Base-by-base conservation (phyloP, 306 rosid genomes). In the Trichosanthes cucumerina region DNA sequence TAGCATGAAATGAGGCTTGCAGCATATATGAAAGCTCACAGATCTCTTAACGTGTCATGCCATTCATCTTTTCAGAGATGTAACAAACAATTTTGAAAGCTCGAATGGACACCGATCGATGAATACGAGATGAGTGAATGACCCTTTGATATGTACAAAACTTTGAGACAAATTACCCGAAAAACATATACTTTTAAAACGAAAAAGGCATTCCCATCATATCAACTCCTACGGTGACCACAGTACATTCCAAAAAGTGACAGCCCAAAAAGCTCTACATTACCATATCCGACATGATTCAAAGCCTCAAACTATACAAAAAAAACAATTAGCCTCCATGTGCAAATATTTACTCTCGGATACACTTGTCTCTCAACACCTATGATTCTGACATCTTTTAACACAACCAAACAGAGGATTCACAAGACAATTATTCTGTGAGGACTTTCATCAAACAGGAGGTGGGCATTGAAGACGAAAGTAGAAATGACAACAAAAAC, bases 171-270 rank as follows among this genome's bases (percentile, higher is more conserved):
- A 53, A 73, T 73, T 49, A 72, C 58, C 59, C 58, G 62, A 41
- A 49, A 73, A 49, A 73, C 78, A 73, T 50, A 49, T 49, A 50
- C 44, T 44, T 49, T 12, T 47, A 47, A 73, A 49, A 28, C 2
- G 38, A 73, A 73, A 72, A 73, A 49, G n/a, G n/a, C 24, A 15
- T 47, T 31, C 26, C 59, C 43, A 73, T 73, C 41, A 26, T 49
- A 47, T 71, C 41, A 49, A 49, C 15, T 43, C 49, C 59, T 26
- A 73, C 9, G 26, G 24, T 28, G 44, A 73, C 44, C 24, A 8
- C 58, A 71, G 77, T 73, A 73, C 44, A 73, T 73, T 73, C 60
- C 78, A 73, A 49, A 73, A 73, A 57, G 19, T 49, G 78, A 50
- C 60, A 49, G 38, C 44, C 60, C 21, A 73, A 73, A 49, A 73